phyloP scores from a whole-genome alignment of 805 yeast genomes.

The Candida bentonensis region DNA sequence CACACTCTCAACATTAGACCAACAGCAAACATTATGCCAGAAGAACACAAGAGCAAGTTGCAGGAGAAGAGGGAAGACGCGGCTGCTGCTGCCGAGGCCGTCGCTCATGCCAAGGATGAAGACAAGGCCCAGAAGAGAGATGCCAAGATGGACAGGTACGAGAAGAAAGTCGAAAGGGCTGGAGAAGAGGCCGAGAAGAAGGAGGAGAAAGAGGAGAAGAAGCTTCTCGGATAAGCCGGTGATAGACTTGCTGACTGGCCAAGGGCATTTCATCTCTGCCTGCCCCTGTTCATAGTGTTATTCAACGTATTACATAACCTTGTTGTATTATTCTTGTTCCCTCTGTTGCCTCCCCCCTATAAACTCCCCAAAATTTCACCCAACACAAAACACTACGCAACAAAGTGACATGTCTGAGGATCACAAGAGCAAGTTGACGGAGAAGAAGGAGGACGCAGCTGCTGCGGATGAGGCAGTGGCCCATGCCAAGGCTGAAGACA shows the following conservation, averaged over 20 bases:
- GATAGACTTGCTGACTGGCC: too few species aligned
- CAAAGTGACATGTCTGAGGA: conserved; percentile 1
- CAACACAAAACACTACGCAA: not conserved
- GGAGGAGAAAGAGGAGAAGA: not conserved
- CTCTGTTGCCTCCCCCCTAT: not conserved
- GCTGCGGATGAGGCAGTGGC: not conserved
- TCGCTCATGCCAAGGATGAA: too few species aligned
- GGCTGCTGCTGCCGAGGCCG: not conserved
- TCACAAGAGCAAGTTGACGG: not conserved
- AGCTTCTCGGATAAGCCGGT: too few species aligned
- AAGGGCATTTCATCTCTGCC: too few species aligned
- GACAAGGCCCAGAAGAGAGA: too few species aligned
- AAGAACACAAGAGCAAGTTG: not conserved
- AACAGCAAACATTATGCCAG: not conserved
- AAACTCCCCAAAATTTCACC: not conserved
- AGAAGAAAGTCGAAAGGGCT: not conserved
- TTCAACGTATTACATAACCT: not conserved
- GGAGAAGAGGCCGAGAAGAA: conserved; percentile 2
- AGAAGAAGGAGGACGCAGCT: not conserved
- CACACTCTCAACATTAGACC: too few species aligned
- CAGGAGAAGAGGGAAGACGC: not conserved
- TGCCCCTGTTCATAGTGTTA: too few species aligned
- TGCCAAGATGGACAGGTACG: not conserved
- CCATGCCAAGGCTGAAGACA: too few species aligned
- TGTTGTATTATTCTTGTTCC: too few species aligned